Evolutionary conservation across 768 basidiomycete genomes (phyloP).

Genomic region (Hypholoma fasciculare): DNA sequence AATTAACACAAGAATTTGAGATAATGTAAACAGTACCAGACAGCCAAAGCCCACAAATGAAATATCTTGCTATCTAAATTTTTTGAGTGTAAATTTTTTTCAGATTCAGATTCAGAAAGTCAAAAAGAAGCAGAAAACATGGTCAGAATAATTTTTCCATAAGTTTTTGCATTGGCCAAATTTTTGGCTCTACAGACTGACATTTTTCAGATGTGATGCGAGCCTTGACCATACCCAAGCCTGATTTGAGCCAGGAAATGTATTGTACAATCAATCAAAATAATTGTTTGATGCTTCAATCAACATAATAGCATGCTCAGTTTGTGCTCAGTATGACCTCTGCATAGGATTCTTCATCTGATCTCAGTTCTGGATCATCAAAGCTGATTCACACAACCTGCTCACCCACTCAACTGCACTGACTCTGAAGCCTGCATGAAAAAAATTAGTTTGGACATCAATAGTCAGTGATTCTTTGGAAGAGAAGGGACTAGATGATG

Average conservation of each 20-base stretch:
- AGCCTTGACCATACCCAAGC: neutral
- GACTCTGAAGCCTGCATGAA: too few species aligned
- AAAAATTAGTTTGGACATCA: too few species aligned
- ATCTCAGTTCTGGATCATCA: too few species aligned
- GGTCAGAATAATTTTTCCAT: neutral
- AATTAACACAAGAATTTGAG: too few species aligned
- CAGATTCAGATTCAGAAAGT: neutral
- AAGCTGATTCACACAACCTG: too few species aligned
- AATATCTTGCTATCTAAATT: neutral
- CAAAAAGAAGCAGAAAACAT: neutral
- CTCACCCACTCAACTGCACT: too few species aligned
- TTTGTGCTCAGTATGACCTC: slow-evolving; percentile 36
- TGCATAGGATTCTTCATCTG: neutral
- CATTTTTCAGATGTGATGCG: neutral
- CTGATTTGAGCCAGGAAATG: neutral
- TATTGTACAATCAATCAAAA: neutral
- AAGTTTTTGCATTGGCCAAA: neutral
- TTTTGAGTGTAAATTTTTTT: neutral
- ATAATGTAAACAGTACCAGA: neutral
- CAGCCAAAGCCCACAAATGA: neutral
- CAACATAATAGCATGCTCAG: slow-evolving; percentile 27
- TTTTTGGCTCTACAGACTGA: neutral
- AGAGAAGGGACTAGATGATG: too few species aligned
- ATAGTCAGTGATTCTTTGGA: too few species aligned
- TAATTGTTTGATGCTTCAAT: slow-evolving; percentile 30